Conservation (phyloP, 139 green algal species). For the Microglena sp. region DNA sequence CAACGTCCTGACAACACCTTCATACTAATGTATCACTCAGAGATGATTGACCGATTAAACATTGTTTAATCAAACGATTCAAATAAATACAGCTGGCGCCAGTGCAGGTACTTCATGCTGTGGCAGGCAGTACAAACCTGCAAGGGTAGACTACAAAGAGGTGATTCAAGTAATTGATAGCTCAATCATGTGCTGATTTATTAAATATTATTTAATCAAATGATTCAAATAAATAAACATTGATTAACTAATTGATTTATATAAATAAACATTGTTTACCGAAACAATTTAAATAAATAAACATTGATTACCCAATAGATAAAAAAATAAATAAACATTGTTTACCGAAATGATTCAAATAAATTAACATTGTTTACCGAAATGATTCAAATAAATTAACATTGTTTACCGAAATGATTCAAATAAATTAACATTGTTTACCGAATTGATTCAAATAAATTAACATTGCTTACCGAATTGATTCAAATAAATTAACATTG, state of each 20-base stretch:
- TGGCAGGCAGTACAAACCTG: slow-evolving; percentile 97
- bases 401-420: slow-evolving; percentile 31
- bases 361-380: background rate
- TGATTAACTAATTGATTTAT: too few relatives aligned
- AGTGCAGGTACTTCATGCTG: slow-evolving; percentile 86
- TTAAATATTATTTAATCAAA: background rate
- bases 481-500: too few relatives aligned
- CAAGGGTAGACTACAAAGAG: background rate
- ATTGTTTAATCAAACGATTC: too few relatives aligned
- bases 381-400: background rate
- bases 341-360: background rate
- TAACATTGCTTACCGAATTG: too few relatives aligned
- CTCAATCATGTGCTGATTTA: background rate
- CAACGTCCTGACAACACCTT: too few relatives aligned
- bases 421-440: too few relatives aligned
- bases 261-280: too few relatives aligned
- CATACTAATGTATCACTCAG: background rate
- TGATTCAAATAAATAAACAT: background rate
- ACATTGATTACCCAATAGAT: slow-evolving; percentile 21
- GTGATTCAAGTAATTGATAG: background rate
- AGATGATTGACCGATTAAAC: background rate
- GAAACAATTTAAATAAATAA: too few relatives aligned
- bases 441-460: too few relatives aligned
- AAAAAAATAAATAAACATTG: background rate
- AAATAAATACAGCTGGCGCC: slow-evolving; percentile 89